phyloP scores from a whole-genome alignment of 2,329 filamentous ascomycete species.

The Colletotrichum sp. region DNA sequence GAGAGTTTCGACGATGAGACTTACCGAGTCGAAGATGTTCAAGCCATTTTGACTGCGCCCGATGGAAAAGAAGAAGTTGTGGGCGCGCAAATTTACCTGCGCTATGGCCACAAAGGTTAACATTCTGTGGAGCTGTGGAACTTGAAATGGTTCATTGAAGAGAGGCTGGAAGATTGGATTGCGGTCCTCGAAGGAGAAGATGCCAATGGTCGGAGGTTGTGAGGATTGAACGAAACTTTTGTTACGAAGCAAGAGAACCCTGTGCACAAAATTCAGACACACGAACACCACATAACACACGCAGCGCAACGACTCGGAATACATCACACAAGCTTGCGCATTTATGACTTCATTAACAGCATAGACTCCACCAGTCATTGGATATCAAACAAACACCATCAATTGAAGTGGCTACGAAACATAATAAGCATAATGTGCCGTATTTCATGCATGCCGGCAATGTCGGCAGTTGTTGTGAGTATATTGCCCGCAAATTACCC shows the following conservation, averaged over 20 bases:
- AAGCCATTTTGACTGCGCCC: neutral
- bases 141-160: neutral
- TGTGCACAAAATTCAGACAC: neutral
- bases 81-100: neutral
- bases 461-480: neutral
- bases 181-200: neutral
- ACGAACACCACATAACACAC: neutral
- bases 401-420: neutral
- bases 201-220: neutral
- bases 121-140: neutral
- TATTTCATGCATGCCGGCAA: neutral
- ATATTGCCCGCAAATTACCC: neutral
- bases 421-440: neutral
- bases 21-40: neutral
- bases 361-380: neutral
- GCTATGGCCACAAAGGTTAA: neutral
- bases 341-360: neutral
- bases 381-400: neutral
- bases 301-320: neutral
- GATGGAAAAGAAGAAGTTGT: neutral
- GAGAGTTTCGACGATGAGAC: neutral
- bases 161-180: neutral
- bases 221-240: neutral
- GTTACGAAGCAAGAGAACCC: neutral
- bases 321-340: neutral